These are phyloP conservation scores for Leccinum truebloodii DNA, from an alignment of 768 basidiomycete species.

Conservation along the genomic window DNA sequence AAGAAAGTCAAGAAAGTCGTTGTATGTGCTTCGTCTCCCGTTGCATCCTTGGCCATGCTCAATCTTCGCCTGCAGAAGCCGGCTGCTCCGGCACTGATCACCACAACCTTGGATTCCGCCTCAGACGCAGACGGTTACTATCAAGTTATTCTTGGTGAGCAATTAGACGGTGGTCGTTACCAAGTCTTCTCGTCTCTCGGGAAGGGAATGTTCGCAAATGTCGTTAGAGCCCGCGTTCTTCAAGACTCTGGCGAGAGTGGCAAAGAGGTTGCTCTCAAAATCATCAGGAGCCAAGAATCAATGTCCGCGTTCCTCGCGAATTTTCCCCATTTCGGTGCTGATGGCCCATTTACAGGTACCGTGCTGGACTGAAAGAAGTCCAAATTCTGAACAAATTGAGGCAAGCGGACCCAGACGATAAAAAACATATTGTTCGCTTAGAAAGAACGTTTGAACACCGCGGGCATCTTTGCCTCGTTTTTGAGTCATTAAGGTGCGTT, in stretches of 20 bases:
- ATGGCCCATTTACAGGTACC: constrained; percentile 62
- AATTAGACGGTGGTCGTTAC: constrained; percentile 88
- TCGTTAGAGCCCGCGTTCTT: constrained; percentile 85
- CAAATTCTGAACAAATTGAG: constrained; percentile 85
- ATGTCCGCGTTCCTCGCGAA: constrained; percentile 62
- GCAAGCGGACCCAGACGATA: constrained; percentile 93
- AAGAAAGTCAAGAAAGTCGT: constrained; percentile 61
- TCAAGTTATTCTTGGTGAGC: constrained; percentile 89
- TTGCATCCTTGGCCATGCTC: neutral
- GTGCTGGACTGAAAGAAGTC: constrained; percentile 90
- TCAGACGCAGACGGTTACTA: constrained; percentile 97
- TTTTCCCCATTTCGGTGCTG: constrained; percentile 6
- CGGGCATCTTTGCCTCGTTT: constrained; percentile 94
- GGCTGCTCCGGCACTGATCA: constrained; percentile 62
- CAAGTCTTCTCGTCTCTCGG: constrained; percentile 95
- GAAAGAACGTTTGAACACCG: constrained; percentile 96
- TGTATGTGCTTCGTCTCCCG: constrained; percentile 37
- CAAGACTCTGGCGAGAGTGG: constrained; percentile 57
- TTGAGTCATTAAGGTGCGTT: constrained; percentile 85
- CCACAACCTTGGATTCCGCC: constrained; percentile 83
- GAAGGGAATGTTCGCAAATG: constrained; percentile 98
- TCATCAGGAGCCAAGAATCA: constrained; percentile 91
- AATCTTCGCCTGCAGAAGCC: constrained; percentile 40
- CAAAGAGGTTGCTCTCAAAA: constrained; percentile 95
- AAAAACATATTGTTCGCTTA: constrained; percentile 93